These are phyloP conservation scores for Nadsonia starkeyi-henricii DNA, from an alignment of 1,139 yeast species.

Conservation along the genomic window DNA sequence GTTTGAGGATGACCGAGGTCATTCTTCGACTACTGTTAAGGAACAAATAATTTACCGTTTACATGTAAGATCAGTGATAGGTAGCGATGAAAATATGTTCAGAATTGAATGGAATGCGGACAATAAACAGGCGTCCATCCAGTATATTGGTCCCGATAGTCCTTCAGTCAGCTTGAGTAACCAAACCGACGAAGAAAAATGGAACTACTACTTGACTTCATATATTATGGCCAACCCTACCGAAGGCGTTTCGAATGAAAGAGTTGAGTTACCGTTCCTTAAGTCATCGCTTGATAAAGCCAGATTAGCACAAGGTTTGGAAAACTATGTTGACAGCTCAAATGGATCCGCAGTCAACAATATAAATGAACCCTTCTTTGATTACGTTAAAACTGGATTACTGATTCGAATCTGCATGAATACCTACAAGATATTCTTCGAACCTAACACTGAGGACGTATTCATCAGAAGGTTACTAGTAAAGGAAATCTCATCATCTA, in stretches of 20 bases:
- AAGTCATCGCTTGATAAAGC: constrained; percentile 34
- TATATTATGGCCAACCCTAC: constrained; percentile 93
- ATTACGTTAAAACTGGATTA: constrained; percentile 49
- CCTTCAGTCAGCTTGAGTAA: constrained; percentile 41
- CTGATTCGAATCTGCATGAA: constrained; percentile 70
- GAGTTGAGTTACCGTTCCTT: constrained; percentile 58
- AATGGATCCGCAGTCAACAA: constrained; percentile 1
- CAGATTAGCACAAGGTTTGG: constrained; percentile 14
- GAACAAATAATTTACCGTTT: constrained; percentile 85
- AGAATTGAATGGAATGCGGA: constrained; percentile 58
- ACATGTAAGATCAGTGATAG: constrained; percentile 72
- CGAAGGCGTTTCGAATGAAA: constrained; percentile 85
- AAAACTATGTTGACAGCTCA: constrained; percentile 14
- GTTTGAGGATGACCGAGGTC: constrained; percentile 67
- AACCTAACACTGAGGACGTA: constrained; percentile 59
- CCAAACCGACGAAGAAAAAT: constrained; percentile 69
- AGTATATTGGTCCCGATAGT: constrained; percentile 48
- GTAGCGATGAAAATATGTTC: constrained; percentile 82
- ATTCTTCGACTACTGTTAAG: constrained; percentile 44
- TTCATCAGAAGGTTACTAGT: not conserved
- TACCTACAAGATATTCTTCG: constrained; percentile 70
- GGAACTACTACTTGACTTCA: constrained; percentile 88
- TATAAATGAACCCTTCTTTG: constrained; percentile 11
- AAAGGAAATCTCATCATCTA: not conserved
- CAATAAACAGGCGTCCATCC: constrained; percentile 47